Base-by-base conservation (phyloP, 768 basidiomycete genomes). In the Boletus pseudo-olivaceus region DNA sequence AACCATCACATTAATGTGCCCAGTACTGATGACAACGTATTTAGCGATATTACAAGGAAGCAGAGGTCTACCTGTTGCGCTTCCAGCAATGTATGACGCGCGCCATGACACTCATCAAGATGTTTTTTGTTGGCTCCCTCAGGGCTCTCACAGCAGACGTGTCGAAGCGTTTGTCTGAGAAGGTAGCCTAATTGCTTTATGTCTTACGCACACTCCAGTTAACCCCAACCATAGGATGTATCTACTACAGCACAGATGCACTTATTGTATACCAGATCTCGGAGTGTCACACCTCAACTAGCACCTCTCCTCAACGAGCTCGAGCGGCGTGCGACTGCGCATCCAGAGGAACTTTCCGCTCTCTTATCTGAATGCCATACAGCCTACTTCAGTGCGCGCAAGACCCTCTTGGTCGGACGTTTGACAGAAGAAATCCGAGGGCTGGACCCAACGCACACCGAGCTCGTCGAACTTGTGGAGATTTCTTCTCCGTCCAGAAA, bases 51-150 rank as follows among this genome's bases (percentile, higher is more conserved):
- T 99, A 87, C 73, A 82, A 82, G 59, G 97, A 98, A 74, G 86
- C 93, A 8, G 93, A 98, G 62, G 76, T 99, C 19, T 98, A 97
- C 69, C 76, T 97, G n/a, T 79, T 99, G 30, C 85, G 97, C 23
- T 98, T 95, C 72, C 96, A 97, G 65, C 97, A 99, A 71, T 99
- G 97, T 68, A 88, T 98, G 82, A 97, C 93, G 0, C 84, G 97
- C 27, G 90, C 93, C 10, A 98, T 98, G 96, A 98, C 95, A 0
- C 80, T 99, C 41, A 92, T 98, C 75, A 96, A 91, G 72, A 95
- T 98, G 85, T 94, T 89, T 72, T 98, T 97, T 64, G 85, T 96
- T 7, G 88, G 87, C 5, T 88, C 90, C 8, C 75, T 98, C 7
- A 80, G 88, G 38, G 84, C 88, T 0, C 78, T 97, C 11, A 83